Conservation (phyloP, 2,329 filamentous ascomycete species). For the Pseudogymnoascus pannorum region DNA sequence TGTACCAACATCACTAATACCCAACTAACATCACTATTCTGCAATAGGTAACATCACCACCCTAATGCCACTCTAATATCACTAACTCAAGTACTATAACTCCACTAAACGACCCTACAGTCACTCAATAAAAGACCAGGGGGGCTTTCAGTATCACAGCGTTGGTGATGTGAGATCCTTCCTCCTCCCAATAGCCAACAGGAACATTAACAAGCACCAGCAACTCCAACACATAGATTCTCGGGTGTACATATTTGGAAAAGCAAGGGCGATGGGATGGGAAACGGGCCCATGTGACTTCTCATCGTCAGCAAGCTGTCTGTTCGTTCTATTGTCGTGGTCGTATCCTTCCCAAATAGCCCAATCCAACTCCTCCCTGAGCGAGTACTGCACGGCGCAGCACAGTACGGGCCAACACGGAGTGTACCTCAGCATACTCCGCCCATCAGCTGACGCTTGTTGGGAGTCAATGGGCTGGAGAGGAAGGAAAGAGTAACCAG, state of each 20-base stretch:
- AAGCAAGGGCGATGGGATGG: neutral
- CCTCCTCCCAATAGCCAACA: neutral
- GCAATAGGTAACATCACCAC: too few relatives aligned
- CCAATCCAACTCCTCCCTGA: neutral
- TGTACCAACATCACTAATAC: neutral
- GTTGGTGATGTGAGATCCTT: neutral
- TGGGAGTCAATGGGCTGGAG: constrained; percentile 2
- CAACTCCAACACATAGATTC: neutral
- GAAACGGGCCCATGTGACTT: neutral
- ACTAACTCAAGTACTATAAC: neutral
- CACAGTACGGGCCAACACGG: neutral
- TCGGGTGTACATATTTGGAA: constrained; percentile 6
- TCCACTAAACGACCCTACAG: too few relatives aligned
- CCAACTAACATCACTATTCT: neutral
- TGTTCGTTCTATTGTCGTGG: neutral
- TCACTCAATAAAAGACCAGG: neutral
- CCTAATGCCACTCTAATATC: too few relatives aligned
- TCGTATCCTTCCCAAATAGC: constrained; percentile 1
- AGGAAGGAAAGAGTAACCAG: neutral
- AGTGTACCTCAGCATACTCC: neutral
- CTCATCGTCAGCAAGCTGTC: neutral
- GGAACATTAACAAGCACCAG: neutral
- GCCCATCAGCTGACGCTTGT: constrained; percentile 1
- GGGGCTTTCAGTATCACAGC: neutral
- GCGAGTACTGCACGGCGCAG: neutral